Percentiles rank a stretch among this genome's conserved stretches.
These are phyloP conservation scores for Syzygium grande DNA, from an alignment of 345 rosid genomes.

Conservation along the genomic window DNA sequence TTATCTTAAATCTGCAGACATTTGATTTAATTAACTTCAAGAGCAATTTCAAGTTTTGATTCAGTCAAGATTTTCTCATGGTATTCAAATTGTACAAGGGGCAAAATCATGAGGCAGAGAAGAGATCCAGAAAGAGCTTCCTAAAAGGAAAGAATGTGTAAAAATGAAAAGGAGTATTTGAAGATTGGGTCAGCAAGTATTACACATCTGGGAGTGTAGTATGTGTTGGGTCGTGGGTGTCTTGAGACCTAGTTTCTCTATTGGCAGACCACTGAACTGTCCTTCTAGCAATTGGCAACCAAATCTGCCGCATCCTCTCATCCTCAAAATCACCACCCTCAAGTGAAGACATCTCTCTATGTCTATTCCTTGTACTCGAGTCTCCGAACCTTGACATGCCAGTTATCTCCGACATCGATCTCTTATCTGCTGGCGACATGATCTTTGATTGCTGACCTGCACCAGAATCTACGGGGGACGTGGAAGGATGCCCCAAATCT, in stretches of 20 bases:
- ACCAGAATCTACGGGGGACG: slow-evolving; percentile 8
- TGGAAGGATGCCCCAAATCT: slow-evolving; percentile 4
- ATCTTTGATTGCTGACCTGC: slow-evolving; percentile 13
- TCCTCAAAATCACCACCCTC: slow-evolving; percentile 10
- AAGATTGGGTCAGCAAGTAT: neutral
- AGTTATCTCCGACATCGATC: slow-evolving; percentile 76
- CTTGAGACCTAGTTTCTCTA: neutral
- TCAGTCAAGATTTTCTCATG: neutral
- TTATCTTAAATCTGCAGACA: neutral
- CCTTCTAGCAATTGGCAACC: slow-evolving; percentile 15
- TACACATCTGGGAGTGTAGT: neutral
- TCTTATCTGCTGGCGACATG: slow-evolving; percentile 27
- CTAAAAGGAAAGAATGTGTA: neutral
- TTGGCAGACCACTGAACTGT: slow-evolving; percentile 12
- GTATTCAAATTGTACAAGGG: neutral
- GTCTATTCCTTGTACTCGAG: slow-evolving; percentile 8
- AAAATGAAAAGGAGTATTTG: neutral
- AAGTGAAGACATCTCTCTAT: neutral
- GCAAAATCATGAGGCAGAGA: neutral
- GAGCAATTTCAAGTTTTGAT: neutral
- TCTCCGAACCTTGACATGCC: slow-evolving; percentile 44
- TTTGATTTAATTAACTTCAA: neutral
- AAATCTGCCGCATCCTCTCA: slow-evolving; percentile 17
- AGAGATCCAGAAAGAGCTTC: neutral
- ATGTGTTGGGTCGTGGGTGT: neutral